Base-by-base conservation (phyloP, 768 basidiomycete genomes). In the Leccinum aurantiacum region DNA sequence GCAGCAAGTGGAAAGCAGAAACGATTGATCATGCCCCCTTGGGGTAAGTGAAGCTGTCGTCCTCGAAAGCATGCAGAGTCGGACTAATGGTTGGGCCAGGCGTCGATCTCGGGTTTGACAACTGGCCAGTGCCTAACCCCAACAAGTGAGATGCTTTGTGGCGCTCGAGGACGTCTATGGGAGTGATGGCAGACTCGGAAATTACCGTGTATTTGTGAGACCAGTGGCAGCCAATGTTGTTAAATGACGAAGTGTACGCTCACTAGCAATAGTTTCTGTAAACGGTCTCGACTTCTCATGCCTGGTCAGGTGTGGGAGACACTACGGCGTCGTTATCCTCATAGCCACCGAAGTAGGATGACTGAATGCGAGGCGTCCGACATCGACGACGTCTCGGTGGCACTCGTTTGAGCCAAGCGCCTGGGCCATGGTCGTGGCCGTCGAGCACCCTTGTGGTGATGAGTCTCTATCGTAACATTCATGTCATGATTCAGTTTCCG, bases 31-130 rank as follows among this genome's bases (percentile, higher is more conserved):
- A 85, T 78, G 67, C 88, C 87, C 29, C 81, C 82, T 15, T 90
- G 88, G 88, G 87, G 87, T 87, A 72, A 66, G 84, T 82, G 55
- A 53, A 24, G 15, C 13, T 56, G 24, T 41, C 47, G 1, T 22
- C 53, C 52, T 59, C 44, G 29, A 54, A 57, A 22, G 56, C 47
- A 29, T 27, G 22, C 33, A 29, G 41, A 17, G n/a, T 47, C 63
- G 35, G 60, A 44, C 65, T 70, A 61, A 66, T 13, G 63, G 25
- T 38, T 24, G 52, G 57, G 25, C 54, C 62, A 86, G 85, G 84
- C 53, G 76, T 88, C 56, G 84, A 87, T 51, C 82, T 89, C 51
- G 87, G 87, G 9, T 89, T 89, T 66, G 86, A 86, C n/a, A 74
- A 89, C 67, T 88, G 87, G 88, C 70, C 73, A 15, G 25, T 41